These are phyloP conservation scores for Carnegiea gigantea DNA, from an alignment of 179 eudicot species.

Conservation along the genomic window DNA sequence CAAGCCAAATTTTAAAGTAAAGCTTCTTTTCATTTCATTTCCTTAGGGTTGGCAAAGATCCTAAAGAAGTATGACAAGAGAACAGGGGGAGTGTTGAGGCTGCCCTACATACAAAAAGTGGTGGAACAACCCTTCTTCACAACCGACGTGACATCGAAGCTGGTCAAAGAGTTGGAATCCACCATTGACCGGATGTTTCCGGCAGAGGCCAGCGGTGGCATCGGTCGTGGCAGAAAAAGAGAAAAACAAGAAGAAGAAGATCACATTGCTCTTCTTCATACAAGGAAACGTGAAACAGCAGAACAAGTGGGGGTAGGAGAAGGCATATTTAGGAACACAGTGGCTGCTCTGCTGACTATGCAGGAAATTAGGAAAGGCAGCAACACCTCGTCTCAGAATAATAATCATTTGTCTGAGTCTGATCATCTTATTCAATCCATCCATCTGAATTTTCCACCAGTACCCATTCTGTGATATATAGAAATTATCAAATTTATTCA, in stretches of 20 bases:
- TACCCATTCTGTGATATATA: conserved; percentile 35
- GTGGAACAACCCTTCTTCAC: conserved; percentile 75
- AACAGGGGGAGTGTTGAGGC: conserved; percentile 62
- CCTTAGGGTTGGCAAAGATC: conserved; percentile 75
- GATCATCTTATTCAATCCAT: conserved; percentile 36
- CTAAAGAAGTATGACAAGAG: conserved; percentile 86
- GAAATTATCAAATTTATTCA: background rate
- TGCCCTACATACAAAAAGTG: conserved; percentile 68
- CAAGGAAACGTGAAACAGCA: background rate
- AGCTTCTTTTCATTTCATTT: background rate
- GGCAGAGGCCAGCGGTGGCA: background rate
- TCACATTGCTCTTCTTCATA: background rate
- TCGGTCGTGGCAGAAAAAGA: conserved; percentile 16
- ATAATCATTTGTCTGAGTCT: conserved; percentile 35
- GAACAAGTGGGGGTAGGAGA: conserved; percentile 42
- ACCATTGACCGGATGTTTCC: conserved; percentile 56
- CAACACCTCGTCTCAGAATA: conserved; percentile 56
- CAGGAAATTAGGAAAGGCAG: conserved; percentile 73
- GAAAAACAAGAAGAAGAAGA: background rate
- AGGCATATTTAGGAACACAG: conserved; percentile 71
- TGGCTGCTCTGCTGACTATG: conserved; percentile 73
- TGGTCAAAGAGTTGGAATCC: conserved; percentile 63
- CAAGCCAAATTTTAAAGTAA: too few species aligned
- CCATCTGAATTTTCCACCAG: conserved; percentile 34
- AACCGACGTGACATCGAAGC: conserved; percentile 65